Conservation (phyloP, 2,329 filamentous ascomycete genomes). For the Pseudogymnoascus destructans region DNA sequence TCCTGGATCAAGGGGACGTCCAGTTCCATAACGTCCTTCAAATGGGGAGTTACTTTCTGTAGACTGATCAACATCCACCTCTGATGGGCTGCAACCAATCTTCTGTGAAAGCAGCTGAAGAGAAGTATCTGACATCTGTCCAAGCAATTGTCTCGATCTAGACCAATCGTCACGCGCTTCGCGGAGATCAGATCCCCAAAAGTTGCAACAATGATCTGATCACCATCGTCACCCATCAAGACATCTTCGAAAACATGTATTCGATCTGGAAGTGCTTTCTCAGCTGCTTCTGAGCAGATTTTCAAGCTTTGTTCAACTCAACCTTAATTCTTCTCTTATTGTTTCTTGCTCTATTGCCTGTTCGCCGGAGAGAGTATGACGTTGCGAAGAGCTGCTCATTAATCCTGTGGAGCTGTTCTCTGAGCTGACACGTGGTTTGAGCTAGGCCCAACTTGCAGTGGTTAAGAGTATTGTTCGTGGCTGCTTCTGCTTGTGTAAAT, state of each 20-base stretch:
- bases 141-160: constrained; percentile 17
- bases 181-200: constrained; percentile 26
- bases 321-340: constrained; percentile 23
- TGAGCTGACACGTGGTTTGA: constrained; percentile 18
- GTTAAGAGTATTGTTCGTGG: constrained; percentile 15
- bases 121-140: constrained; percentile 24
- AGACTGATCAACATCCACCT: not conserved
- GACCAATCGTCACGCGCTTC: constrained; percentile 21
- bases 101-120: constrained; percentile 21
- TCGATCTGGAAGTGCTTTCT: constrained; percentile 19
- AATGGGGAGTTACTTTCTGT: constrained; percentile 1
- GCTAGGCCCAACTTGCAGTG: constrained; percentile 18
- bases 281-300: constrained; percentile 23
- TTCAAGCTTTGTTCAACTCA: constrained; percentile 21
- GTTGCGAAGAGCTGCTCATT: constrained; percentile 14
- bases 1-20: constrained; percentile 10
- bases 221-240: constrained; percentile 20
- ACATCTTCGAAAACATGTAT: constrained; percentile 25
- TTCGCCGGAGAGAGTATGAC: constrained; percentile 12
- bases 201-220: constrained; percentile 25
- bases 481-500: constrained; percentile 13
- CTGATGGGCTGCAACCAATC: not conserved
- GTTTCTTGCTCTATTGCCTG: constrained; percentile 14
- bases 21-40: constrained; percentile 12
- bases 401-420: constrained; percentile 18